These are phyloP conservation scores for Boletus rubescentipes DNA, from an alignment of 768 basidiomycete genomes.

Conservation along the genomic window DNA sequence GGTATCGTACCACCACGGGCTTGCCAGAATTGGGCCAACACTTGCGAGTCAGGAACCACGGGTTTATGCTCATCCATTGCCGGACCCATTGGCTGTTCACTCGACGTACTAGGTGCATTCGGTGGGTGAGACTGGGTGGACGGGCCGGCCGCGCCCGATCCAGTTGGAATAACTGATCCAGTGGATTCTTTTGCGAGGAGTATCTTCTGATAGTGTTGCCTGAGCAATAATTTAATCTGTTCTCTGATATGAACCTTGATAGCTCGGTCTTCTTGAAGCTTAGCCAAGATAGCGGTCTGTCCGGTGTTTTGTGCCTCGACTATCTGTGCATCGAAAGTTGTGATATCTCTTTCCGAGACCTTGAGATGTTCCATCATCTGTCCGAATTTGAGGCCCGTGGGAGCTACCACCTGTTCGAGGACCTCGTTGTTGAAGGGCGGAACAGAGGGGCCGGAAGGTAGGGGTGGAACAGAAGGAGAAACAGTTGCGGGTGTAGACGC, in stretches of 20 bases:
- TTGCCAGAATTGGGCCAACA: constrained; percentile 29
- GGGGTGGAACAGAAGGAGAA: constrained; percentile 7
- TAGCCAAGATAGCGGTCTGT: constrained; percentile 12
- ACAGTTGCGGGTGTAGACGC: constrained; percentile 7
- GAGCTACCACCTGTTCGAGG: constrained; percentile 16
- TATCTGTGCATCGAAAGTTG: constrained; percentile 14
- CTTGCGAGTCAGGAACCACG: constrained; percentile 22
- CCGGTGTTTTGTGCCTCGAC: constrained; percentile 16
- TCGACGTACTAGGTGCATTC: constrained; percentile 1
- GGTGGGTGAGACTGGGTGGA: constrained; percentile 11
- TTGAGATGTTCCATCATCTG: constrained; percentile 26
- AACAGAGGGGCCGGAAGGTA: constrained; percentile 8
- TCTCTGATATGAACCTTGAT: constrained; percentile 1
- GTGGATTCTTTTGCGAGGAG: constrained; percentile 8
- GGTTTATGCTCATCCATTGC: constrained; percentile 23
- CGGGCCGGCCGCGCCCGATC: constrained; percentile 6
- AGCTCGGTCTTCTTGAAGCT: constrained; percentile 12
- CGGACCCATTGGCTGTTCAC: constrained; percentile 4
- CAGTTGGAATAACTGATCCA: constrained; percentile 3
- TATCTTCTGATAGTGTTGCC: constrained; percentile 16
- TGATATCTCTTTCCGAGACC: constrained; percentile 17
- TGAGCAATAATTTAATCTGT: constrained; percentile 16
- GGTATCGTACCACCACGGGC: constrained; percentile 22
- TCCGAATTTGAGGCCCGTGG: constrained; percentile 14
- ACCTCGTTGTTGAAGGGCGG: constrained; percentile 1